A percentile compares a stretch with the other conserved stretches of the same genome.
Evolutionary conservation across 345 rosid species (phyloP).

Genomic region (Kernera saxatilis): DNA sequence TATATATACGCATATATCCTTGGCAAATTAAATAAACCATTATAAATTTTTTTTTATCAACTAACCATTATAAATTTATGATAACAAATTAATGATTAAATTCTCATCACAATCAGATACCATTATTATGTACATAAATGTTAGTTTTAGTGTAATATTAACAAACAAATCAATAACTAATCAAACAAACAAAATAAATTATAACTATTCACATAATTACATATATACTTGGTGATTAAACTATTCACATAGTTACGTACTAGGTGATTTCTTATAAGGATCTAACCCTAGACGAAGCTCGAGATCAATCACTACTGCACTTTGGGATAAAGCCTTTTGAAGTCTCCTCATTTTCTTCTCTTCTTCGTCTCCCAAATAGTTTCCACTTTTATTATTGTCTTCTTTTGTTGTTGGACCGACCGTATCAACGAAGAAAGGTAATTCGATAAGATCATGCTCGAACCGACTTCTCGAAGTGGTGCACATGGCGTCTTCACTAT

Average conservation of each 20-base stretch:
- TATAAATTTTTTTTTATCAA: no score
- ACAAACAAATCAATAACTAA: constrained; percentile 7
- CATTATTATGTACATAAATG: constrained; percentile 9
- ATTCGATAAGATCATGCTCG: constrained; percentile 17
- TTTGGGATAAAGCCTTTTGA: constrained; percentile 12
- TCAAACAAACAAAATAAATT: neutral
- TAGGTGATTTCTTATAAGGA: constrained; percentile 24
- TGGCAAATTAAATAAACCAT: no score
- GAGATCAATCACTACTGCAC: constrained; percentile 28
- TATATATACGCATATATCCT: no score
- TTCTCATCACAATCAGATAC: constrained; percentile 1
- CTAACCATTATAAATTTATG: no score
- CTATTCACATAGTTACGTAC: constrained; percentile 7
- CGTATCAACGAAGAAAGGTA: constrained; percentile 17
- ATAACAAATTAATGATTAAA: neutral
- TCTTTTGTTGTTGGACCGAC: neutral
- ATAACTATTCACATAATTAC: neutral
- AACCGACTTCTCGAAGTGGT: constrained; percentile 16
- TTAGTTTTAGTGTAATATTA: constrained; percentile 4
- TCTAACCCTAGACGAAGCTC: constrained; percentile 34
- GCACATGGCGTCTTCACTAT: neutral
- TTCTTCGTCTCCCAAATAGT: constrained; percentile 12
- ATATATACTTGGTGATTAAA: neutral
- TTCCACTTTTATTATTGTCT: neutral
- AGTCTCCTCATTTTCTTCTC: neutral